Percentiles rank a stretch among this genome's conserved stretches.
These are phyloP conservation scores for Populus euphratica DNA, from an alignment of 345 rosid genomes.

Conservation along the genomic window DNA sequence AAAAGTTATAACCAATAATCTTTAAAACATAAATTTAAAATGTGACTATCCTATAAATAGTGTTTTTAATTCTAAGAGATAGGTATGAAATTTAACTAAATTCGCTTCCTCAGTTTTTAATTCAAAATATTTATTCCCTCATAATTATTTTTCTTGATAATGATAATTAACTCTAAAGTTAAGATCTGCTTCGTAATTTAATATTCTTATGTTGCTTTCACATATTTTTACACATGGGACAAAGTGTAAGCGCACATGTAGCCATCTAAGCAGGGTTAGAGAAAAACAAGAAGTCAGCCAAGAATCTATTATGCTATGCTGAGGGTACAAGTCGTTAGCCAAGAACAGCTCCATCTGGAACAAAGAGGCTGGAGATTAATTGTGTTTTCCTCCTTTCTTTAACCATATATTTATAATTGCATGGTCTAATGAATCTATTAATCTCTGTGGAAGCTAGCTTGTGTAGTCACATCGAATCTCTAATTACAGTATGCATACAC, in stretches of 20 bases:
- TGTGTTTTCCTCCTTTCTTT: constrained; percentile 2
- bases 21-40: too few species aligned
- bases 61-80: too few species aligned
- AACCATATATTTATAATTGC: not conserved
- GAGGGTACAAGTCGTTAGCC: not conserved
- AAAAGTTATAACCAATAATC: too few species aligned
- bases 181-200: too few species aligned
- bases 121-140: too few species aligned
- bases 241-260: not conserved
- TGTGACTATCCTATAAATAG: fast-evolving
- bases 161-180: too few species aligned
- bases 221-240: too few species aligned
- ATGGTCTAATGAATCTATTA: not conserved
- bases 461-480: not conserved
- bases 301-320: not conserved
- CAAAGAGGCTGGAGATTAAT: not conserved
- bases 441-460: not conserved
- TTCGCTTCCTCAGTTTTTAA: too few species aligned
- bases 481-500: not conserved
- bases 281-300: not conserved
- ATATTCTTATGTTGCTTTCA: too few species aligned
- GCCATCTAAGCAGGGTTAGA: not conserved
- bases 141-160: too few species aligned
- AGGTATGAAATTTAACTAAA: too few species aligned
- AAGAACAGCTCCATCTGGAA: too few species aligned